A percentile compares a stretch with the other conserved stretches of the same genome.
phyloP scores from a whole-genome alignment of 805 yeast genomes.

The Starmerella sp. region DNA sequence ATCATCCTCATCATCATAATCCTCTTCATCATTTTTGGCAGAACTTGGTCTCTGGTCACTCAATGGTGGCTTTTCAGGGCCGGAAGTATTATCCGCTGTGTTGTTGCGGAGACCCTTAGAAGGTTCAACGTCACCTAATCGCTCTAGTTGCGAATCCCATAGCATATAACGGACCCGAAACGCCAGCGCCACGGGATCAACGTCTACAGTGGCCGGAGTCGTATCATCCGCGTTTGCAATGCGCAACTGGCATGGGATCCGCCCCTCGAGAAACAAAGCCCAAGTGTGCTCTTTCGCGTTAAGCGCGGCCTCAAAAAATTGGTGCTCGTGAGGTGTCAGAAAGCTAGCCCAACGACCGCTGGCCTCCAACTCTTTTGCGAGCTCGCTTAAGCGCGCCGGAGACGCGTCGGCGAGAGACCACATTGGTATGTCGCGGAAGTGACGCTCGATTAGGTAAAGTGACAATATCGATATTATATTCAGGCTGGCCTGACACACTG shows the following conservation, averaged over 20 bases:
- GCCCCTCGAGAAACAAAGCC: slow-evolving; percentile 28
- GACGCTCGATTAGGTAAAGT: slow-evolving; percentile 4
- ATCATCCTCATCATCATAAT: slow-evolving; percentile 34
- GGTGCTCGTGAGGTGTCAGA: slow-evolving; percentile 31
- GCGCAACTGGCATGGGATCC: slow-evolving; percentile 23
- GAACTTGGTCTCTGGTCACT: slow-evolving; percentile 5
- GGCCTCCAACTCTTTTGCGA: slow-evolving; percentile 17
- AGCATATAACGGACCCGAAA: slow-evolving; percentile 34
- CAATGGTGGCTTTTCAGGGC: background rate
- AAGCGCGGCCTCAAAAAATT: slow-evolving; percentile 28
- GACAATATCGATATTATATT: background rate
- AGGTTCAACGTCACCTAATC: background rate
- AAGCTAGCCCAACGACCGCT: slow-evolving; percentile 25
- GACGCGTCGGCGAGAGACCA: slow-evolving; percentile 20
- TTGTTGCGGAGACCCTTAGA: background rate
- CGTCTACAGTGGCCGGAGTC: slow-evolving; percentile 9
- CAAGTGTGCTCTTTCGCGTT: slow-evolving; percentile 27
- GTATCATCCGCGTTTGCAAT: slow-evolving; percentile 6
- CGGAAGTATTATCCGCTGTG: background rate
- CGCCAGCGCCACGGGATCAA: slow-evolving; percentile 30
- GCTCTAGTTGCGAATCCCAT: slow-evolving; percentile 25
- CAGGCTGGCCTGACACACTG: no score
- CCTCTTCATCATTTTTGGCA: slow-evolving; percentile 31
- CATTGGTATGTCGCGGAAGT: slow-evolving; percentile 8
- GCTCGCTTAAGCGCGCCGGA: slow-evolving; percentile 15